Evolutionary conservation across 2,329 filamentous ascomycete genomes (phyloP).

Genomic region (Penicillium thymicola): DNA sequence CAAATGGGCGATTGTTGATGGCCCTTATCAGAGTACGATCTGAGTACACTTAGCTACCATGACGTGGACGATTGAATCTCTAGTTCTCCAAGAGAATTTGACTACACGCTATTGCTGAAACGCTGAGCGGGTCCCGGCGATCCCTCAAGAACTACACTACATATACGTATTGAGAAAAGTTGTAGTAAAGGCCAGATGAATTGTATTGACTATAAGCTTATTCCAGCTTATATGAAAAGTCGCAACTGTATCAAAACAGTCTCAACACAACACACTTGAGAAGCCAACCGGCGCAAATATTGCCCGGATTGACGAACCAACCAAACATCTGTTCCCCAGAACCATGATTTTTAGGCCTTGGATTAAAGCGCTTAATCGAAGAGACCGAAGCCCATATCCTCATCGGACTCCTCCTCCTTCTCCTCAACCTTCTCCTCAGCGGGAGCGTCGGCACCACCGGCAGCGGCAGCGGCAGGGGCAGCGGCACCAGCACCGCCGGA

Average conservation of each 20-base stretch:
- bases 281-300: slow-evolving; percentile 27
- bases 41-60: not conserved
- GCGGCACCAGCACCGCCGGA: slow-evolving; percentile 69
- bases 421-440: slow-evolving; percentile 69
- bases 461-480: slow-evolving; percentile 54
- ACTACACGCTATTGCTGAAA: slow-evolving; percentile 10
- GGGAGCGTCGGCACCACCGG: slow-evolving; percentile 64
- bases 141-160: not conserved
- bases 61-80: not conserved
- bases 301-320: slow-evolving; percentile 31
- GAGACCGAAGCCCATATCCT: slow-evolving; percentile 73
- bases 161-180: not conserved
- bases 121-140: not conserved
- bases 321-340: slow-evolving; percentile 58
- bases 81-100: not conserved
- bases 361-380: slow-evolving; percentile 54
- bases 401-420: slow-evolving; percentile 74
- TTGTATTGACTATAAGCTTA: slow-evolving; percentile 37
- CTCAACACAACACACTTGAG: slow-evolving; percentile 30
- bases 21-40: not conserved
- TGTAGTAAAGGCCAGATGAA: slow-evolving; percentile 30
- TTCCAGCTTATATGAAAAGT: slow-evolving; percentile 34
- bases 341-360: slow-evolving; percentile 51
- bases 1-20: not conserved
- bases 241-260: slow-evolving; percentile 39